These are phyloP conservation scores for Scheffersomyces segobiensis DNA, from an alignment of 1,139 yeast species.

Conservation along the genomic window DNA sequence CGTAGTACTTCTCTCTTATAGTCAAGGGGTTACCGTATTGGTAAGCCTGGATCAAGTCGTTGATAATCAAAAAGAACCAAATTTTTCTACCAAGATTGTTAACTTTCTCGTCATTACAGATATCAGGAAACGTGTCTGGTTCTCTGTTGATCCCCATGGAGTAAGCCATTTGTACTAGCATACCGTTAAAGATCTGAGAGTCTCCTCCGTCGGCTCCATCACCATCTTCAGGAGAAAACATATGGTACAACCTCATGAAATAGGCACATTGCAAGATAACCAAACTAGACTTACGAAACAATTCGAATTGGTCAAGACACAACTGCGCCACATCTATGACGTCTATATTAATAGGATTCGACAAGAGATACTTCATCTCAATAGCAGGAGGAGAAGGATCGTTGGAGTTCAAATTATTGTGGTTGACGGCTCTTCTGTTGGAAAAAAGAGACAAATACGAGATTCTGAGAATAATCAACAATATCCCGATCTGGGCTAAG, in stretches of 20 bases:
- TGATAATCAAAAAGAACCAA: conserved; percentile 31
- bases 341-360: conserved; percentile 49
- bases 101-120: conserved; percentile 20
- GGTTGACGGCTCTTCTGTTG: conserved; percentile 32
- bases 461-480: conserved; percentile 43
- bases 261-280: conserved; percentile 51
- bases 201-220: conserved; percentile 49
- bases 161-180: conserved; percentile 43
- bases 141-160: conserved; percentile 50
- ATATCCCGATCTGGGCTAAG: conserved; percentile 45
- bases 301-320: conserved; percentile 54
- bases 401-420: conserved; percentile 22
- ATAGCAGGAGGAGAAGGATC: conserved; percentile 24
- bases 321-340: conserved; percentile 49
- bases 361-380: conserved; percentile 43
- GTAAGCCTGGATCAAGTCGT: conserved; percentile 38
- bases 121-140: conserved; percentile 29
- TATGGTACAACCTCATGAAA: conserved; percentile 37
- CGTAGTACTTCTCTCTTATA: conserved; percentile 30
- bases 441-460: conserved; percentile 36
- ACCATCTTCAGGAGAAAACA: conserved; percentile 54
- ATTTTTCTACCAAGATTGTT: conserved; percentile 36
- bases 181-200: conserved; percentile 36
- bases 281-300: conserved; percentile 48
- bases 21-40: conserved; percentile 41